Evolutionary conservation across 345 rosid species (phyloP), one percentile per base, ranked within the genome.

Genomic region (Angophora floribunda): DNA sequence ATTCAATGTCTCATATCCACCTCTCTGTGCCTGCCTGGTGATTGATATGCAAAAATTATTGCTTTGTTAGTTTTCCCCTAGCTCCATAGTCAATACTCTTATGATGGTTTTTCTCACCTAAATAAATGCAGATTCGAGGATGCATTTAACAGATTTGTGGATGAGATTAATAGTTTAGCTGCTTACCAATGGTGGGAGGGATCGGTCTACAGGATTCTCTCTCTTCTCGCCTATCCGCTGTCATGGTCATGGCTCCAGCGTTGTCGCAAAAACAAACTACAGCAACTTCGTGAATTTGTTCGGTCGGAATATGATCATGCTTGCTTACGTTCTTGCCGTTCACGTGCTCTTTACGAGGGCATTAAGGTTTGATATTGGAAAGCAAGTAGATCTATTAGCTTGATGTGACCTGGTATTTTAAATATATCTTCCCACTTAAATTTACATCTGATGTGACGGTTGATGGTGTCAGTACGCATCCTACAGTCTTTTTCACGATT

Each of bases 151-250:
- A 94, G 94, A 89, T 97, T 97, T 94, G 98, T 95, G 88, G 97
- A 96, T 89, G 98, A 97, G 92, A 95, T 97, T 89, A 97, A 97
- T 92, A 92, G 89, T 88, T 89, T 97, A 91, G 98, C 99, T 90
- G 94, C 97, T 65, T 97, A 96, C 89, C 98, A 95, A 89, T 97
- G 99, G 99, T 97, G 99, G 99, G 98, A 95, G 92, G 99, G 99
- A 90, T 95, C 97, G 7, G 88, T 95, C 50, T 93, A 95, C 92
- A 94, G 93, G 88, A 87, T 96, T 89, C 96, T 97, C 86, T 94
- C 96, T 85, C 85, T 95, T 91, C 92, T 96, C 90, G 98, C 96
- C n/a, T 95, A 94, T 93, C 99, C 98, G 51, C 95, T 97, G 85
- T 97, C 97, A 49, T 96, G 97, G 97, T 95, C 98, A 87, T 97